These are phyloP conservation scores for Capillidium heterosporum DNA, from an alignment of 371 early-diverging fungal species.

Conservation along the genomic window DNA sequence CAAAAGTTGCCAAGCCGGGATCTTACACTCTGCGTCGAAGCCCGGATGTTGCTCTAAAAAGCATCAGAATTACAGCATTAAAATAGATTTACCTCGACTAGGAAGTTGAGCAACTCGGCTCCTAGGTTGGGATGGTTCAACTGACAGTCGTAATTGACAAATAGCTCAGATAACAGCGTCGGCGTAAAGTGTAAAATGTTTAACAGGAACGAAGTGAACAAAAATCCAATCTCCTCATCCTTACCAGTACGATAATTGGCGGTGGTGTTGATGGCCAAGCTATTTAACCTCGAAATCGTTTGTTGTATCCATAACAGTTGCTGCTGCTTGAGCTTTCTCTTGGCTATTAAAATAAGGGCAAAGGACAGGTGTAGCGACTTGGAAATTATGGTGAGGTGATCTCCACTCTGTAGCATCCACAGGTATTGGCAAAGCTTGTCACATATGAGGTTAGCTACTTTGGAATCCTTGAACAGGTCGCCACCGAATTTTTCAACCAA, in stretches of 20 bases:
- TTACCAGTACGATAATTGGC: constrained; percentile 7
- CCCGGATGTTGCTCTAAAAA: not conserved
- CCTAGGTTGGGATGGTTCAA: constrained; percentile 1
- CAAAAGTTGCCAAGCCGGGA: not conserved
- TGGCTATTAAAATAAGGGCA: constrained; percentile 9
- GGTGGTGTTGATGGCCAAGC: constrained; percentile 13
- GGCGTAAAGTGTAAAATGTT: constrained; percentile 39
- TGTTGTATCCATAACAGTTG: constrained; percentile 12
- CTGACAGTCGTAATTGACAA: constrained; percentile 87
- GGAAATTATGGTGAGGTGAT: not conserved
- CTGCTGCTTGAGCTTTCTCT: constrained; percentile 8
- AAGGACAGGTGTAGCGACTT: not conserved
- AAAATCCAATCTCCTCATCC: constrained; percentile 9
- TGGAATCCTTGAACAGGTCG: constrained; percentile 48
- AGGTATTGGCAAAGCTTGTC: constrained; percentile 75
- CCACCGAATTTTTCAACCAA: constrained; percentile 72
- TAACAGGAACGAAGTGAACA: constrained; percentile 1
- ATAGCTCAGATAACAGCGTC: constrained; percentile 67
- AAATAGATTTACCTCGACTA: not conserved
- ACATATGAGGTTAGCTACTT: constrained; percentile 45
- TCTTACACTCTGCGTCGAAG: not conserved
- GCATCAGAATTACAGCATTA: no score
- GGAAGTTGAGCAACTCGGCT: not conserved
- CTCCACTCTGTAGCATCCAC: constrained; percentile 27
- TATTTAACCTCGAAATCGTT: constrained; percentile 15